Conservation (phyloP, 2,329 filamentous ascomycete species). For the Calonectria montana region DNA sequence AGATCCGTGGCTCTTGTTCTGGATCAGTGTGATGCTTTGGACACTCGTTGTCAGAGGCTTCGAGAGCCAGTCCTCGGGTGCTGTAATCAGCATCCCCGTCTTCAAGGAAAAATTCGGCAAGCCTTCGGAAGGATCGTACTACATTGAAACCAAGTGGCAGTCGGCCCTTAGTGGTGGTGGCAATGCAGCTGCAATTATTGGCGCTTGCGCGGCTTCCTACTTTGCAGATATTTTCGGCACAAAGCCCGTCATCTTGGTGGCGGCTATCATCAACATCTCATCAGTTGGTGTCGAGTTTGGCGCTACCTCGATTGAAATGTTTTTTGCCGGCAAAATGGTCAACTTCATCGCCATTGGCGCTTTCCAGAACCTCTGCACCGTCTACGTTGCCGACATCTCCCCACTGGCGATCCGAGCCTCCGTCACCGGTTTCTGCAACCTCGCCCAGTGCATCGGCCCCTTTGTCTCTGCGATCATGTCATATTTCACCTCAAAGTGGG, state of each 20-base stretch:
- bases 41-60: constrained; percentile 45
- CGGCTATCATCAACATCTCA: constrained; percentile 39
- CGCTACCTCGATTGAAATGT: constrained; percentile 44
- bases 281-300: constrained; percentile 46
- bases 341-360: constrained; percentile 49
- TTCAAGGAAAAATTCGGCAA: constrained; percentile 36
- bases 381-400: constrained; percentile 52
- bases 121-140: constrained; percentile 25
- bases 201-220: constrained; percentile 38
- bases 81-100: constrained; percentile 34
- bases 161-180: constrained; percentile 42
- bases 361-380: constrained; percentile 51
- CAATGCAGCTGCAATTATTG: constrained; percentile 39
- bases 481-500: constrained; percentile 50
- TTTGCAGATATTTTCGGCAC: constrained; percentile 40
- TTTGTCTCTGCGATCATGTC: constrained; percentile 52
- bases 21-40: constrained; percentile 47
- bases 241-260: constrained; percentile 36
- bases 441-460: constrained; percentile 54
- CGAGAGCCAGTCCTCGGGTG: constrained; percentile 40
- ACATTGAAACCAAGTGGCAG: constrained; percentile 45
- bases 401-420: constrained; percentile 52
- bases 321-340: constrained; percentile 45
- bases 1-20: constrained; percentile 44
- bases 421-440: constrained; percentile 50